A percentile compares a stretch with the other conserved stretches of the same genome.
phyloP scores from a whole-genome alignment of 164 flowering plant genomes.

The Saururus chinensis region DNA sequence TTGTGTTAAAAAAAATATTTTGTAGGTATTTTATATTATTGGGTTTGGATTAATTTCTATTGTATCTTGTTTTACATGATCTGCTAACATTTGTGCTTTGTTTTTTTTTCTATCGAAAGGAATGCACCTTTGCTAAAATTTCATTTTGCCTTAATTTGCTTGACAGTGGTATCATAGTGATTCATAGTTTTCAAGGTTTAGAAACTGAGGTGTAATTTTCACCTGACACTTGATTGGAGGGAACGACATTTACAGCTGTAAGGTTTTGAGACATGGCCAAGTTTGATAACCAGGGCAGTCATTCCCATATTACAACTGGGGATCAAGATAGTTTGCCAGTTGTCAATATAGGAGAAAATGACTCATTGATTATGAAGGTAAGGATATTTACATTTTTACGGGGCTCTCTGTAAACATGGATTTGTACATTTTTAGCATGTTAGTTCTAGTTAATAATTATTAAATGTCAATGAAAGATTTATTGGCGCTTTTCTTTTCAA shows the following conservation, averaged over 20 bases:
- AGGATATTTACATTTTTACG: neutral
- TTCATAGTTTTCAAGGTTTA: neutral
- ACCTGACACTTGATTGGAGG: too few relatives aligned
- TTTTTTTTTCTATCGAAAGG: too few relatives aligned
- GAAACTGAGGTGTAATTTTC: neutral
- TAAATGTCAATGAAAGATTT: too few relatives aligned
- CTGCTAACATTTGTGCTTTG: too few relatives aligned
- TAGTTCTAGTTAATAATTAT: too few relatives aligned
- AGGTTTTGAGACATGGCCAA: neutral
- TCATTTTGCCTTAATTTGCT: neutral
- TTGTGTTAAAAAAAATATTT: neutral
- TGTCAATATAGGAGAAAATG: neutral
- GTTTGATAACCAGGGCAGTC: neutral
- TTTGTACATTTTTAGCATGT: too few relatives aligned
- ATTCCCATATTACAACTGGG: too few relatives aligned
- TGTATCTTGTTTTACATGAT: too few relatives aligned
- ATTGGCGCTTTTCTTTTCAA: too few relatives aligned
- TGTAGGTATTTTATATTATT: conserved; percentile 81
- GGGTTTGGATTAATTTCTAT: conserved; percentile 45
- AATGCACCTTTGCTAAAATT: too few relatives aligned
- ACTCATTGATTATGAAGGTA: neutral
- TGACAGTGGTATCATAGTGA: neutral
- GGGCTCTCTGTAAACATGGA: too few relatives aligned
- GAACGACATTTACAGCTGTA: neutral
- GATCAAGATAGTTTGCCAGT: neutral